Base-by-base conservation (phyloP, 352 stramenopile genomes). In the Phytophthora tubulina region DNA sequence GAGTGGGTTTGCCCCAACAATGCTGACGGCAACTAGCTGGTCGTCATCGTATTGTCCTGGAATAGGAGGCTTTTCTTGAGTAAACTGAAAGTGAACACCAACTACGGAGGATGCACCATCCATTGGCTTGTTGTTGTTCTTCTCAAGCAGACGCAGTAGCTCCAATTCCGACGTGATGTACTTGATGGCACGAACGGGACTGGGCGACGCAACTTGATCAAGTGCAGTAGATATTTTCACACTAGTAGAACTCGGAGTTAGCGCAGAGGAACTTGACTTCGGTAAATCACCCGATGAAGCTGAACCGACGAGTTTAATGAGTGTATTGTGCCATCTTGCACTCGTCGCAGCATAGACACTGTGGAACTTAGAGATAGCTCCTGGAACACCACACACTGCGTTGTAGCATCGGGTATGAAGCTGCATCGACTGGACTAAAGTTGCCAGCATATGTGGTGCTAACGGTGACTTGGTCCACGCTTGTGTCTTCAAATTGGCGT, bases 31-130 rank as follows among this genome's bases (percentile, higher is more conserved):
- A 6, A 50, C 63, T 15, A 58, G n/a, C 21, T 52, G 35, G 27
- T 57, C 52, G 7, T 52, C 27, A 30, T 46, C 44, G 14, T 31
- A 11, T 6, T 62, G 17, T 15, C 14, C 13, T 14, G 32, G 2
- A 10, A 56, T 0, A 30, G 3, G 11, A 10, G 13, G 14, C 11
- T n/a, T 44, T 27, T 45, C 21, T 14, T 52, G 1, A 5, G 52
- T 52, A 21, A 64, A 64, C 63, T 64, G 63, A 15, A 70, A 64
- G 27, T 64, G 53, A 1, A 70, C 30, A 4, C 51, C 63, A 17
- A 63, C 27, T 11, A 70, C 39, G 17, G 32, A 46, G 11, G 61
- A 4, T 32, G 13, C 15, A 35, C 6, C 11, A 13, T 15, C 35
- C 1, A 59, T 44, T 48, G 31, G 46, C 27, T 52, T 52, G 31